phyloP scores from a whole-genome alignment of 78 protist genomes.

The Creolimax fragrantissima region DNA sequence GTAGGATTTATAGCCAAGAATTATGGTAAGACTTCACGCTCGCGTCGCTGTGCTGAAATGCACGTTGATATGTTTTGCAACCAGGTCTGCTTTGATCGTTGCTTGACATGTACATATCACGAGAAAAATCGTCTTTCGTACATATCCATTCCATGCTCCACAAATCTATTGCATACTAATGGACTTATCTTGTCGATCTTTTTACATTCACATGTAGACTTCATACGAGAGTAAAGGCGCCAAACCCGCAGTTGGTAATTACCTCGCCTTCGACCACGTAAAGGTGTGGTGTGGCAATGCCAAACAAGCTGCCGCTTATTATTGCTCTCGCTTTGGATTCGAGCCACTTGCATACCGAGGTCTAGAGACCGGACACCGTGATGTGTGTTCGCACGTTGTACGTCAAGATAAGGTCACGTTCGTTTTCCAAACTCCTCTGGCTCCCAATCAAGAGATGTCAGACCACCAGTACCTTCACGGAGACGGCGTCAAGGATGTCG shows the following conservation, averaged over 20 bases:
- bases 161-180: no score
- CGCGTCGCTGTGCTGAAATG: no score
- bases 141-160: no score
- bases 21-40: no score
- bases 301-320: conserved; percentile 69
- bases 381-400: conserved; percentile 68
- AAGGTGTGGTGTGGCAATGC: conserved; percentile 81
- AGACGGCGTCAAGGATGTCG: conserved; percentile 77
- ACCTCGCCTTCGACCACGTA: conserved; percentile 52
- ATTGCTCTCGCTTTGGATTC: conserved; percentile 73
- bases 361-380: conserved; percentile 75
- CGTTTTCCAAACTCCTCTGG: conserved; percentile 36
- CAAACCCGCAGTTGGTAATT: conserved; percentile 36
- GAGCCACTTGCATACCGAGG: conserved; percentile 65
- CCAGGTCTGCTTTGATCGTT: no score
- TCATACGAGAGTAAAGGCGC: conserved; percentile 24
- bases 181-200: no score
- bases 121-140: no score
- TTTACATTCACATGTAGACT: no score
- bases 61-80: no score
- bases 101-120: no score
- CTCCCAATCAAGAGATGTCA: conserved; percentile 31
- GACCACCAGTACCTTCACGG: conserved; percentile 61
- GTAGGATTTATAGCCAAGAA: no score
- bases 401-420: conserved; percentile 32